Evolutionary conservation across 164 flowering plant species (phyloP).

Genomic region (Sextonia rubra): DNA sequence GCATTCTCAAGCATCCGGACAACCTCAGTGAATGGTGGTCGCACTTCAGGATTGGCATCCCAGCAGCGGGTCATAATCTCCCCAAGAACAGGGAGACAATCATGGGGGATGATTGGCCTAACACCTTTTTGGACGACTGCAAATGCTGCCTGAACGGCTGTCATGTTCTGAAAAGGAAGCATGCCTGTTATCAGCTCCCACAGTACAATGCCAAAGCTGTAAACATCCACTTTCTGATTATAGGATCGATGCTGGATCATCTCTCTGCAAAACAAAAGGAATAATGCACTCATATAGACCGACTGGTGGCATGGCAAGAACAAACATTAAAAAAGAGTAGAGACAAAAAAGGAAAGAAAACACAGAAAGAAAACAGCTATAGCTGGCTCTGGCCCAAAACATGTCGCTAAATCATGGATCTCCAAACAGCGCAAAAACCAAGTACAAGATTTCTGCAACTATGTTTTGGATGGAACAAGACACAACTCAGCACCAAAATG

Average conservation of each 20-base stretch:
- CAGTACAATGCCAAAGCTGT: slow-evolving; percentile 89
- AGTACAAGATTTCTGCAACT: too few species aligned
- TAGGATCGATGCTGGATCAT: slow-evolving; percentile 95
- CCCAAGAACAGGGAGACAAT: slow-evolving; percentile 66
- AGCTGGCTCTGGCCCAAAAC: not conserved
- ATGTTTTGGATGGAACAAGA: too few species aligned
- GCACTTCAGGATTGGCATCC: slow-evolving; percentile 78
- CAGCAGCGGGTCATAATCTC: slow-evolving; percentile 91
- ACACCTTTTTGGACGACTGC: slow-evolving; percentile 86
- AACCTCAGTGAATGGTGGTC: slow-evolving; percentile 73
- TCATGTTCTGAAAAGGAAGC: slow-evolving; percentile 90
- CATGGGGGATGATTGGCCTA: slow-evolving; percentile 63
- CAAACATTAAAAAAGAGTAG: too few species aligned
- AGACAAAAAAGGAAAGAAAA: too few species aligned
- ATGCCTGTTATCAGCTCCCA: slow-evolving; percentile 89
- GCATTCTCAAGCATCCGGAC: slow-evolving; percentile 85
- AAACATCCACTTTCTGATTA: slow-evolving; percentile 87
- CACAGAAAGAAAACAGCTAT: too few species aligned
- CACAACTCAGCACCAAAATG: too few species aligned
- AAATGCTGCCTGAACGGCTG: slow-evolving; percentile 93
- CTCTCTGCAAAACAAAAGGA: slow-evolving; percentile 47
- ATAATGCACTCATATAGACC: not conserved
- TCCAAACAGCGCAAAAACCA: too few species aligned
- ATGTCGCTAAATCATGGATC: too few species aligned
- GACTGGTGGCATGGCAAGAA: not conserved